Base-by-base conservation (phyloP, 1,284 basidiomycete species). In the Trichosporon sp. region DNA sequence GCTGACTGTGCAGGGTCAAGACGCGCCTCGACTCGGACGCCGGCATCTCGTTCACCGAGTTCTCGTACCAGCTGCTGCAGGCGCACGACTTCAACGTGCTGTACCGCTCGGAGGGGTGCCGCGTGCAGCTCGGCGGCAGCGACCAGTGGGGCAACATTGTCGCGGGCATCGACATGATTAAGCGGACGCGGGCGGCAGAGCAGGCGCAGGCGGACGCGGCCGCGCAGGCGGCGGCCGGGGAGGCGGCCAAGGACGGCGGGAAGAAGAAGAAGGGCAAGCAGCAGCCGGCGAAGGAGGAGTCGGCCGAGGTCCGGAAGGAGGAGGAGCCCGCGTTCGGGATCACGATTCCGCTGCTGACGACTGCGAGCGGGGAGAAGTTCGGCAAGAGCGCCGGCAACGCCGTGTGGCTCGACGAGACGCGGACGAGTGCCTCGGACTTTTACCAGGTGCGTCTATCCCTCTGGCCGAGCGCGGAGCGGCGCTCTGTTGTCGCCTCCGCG, bases 91-190 rank as follows among this genome's bases (percentile, higher is more conserved):
- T 98, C 83, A 87, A 90, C 72, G 85, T 90, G 71, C 87, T 99
- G 1, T 86, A 95, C 83, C 85, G 85, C 2, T 32, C 68, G 0
- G 85, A 88, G 64, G 85, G 85, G 0, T 98, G 96, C 81, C 89
- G 89, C 1, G 87, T 98, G 58, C 97, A 99, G 83, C 84, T 99
- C 53, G 97, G 97, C 62, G 97, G 97, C 3, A 94, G 92, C 0
- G 97, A 99, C 81, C 97, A 99, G 81, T 95, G 95, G 90, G 96
- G 97, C n/a, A 99, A 99, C 80, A 98, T 99, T 72, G 85, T 94
- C 23, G 92, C 93, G 8, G 95, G 95, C 4, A 87, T 97, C 35
- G 93, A 98, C 68, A 87, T 98, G 58, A 95, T 98, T 75, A 87
- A 88, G 67, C 88, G 89, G 9, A 63, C 67, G 53, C 58, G 68